phyloP scores from a whole-genome alignment of 768 basidiomycete genomes.

The Dictyophora rubrovolvata region DNA sequence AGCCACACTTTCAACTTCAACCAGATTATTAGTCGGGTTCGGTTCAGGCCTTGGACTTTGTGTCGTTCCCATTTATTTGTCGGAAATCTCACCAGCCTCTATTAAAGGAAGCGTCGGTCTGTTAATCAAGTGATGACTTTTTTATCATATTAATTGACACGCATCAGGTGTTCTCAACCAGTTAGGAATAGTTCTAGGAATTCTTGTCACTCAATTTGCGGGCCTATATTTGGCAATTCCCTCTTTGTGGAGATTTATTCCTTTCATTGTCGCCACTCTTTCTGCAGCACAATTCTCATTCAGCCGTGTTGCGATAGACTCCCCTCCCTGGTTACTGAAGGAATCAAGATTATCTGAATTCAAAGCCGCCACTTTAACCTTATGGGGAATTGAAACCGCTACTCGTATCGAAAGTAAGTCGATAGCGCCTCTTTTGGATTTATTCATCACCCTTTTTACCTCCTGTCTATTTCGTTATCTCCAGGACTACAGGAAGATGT shows the following conservation, averaged over 20 bases:
- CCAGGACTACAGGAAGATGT: neutral
- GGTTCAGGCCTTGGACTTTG: slow-evolving; percentile 67
- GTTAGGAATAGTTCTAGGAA: slow-evolving; percentile 72
- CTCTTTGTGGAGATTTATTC: slow-evolving; percentile 59
- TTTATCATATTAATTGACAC: neutral
- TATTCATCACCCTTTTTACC: neutral
- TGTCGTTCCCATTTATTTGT: slow-evolving; percentile 76
- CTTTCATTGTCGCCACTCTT: slow-evolving; percentile 49
- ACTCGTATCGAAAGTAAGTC: neutral
- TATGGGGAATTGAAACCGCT: slow-evolving; percentile 38
- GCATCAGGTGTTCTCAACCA: slow-evolving; percentile 67
- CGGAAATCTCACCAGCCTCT: slow-evolving; percentile 70
- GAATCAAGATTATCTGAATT: slow-evolving; percentile 41
- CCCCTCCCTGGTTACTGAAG: slow-evolving; percentile 54
- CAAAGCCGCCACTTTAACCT: slow-evolving; percentile 30
- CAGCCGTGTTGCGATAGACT: slow-evolving; percentile 51
- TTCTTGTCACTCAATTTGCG: slow-evolving; percentile 75
- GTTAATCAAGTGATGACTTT: slow-evolving; percentile 11
- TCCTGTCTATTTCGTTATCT: neutral
- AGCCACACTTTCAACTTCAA: neutral
- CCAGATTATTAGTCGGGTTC: slow-evolving; percentile 55
- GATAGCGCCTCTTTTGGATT: neutral
- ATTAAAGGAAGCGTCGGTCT: slow-evolving; percentile 68
- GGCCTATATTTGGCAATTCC: slow-evolving; percentile 66
- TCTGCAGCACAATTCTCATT: slow-evolving; percentile 47